Conservation (phyloP, 352 stramenopile genomes). For the Phytophthora litchii region DNA sequence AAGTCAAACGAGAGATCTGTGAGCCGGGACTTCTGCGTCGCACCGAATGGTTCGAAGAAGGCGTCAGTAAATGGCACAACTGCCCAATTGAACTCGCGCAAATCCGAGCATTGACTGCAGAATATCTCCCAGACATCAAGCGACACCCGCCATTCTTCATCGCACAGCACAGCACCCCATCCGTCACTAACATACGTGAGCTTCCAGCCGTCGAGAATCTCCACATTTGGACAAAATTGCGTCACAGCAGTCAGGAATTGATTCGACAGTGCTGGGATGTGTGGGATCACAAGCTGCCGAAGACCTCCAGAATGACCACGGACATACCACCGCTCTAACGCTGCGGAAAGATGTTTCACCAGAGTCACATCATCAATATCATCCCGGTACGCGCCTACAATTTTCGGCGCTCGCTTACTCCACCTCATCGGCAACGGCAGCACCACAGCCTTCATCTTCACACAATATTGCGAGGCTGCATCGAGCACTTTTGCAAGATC, state of each 20-base stretch:
- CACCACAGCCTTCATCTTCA: slow-evolving; percentile 53
- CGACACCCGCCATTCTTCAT: slow-evolving; percentile 59
- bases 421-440: slow-evolving; percentile 49
- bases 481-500: slow-evolving; percentile 46
- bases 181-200: slow-evolving; percentile 58
- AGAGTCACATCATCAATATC: slow-evolving; percentile 38
- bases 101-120: slow-evolving; percentile 36
- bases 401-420: slow-evolving; percentile 38
- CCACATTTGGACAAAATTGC: slow-evolving; percentile 52
- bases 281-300: slow-evolving; percentile 49
- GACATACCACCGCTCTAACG: slow-evolving; percentile 48
- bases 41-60: slow-evolving; percentile 55
- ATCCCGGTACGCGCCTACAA: slow-evolving; percentile 24
- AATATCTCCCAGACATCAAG: slow-evolving; percentile 49
- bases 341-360: slow-evolving; percentile 32
- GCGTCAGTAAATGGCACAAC: slow-evolving; percentile 57
- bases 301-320: slow-evolving; percentile 37
- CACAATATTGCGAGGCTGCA: slow-evolving; percentile 41
- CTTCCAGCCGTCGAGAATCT: slow-evolving; percentile 63
- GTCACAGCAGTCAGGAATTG: slow-evolving; percentile 47
- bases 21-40: slow-evolving; percentile 44
- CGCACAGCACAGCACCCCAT: slow-evolving; percentile 48
- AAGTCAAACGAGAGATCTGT: slow-evolving; percentile 48
- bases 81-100: slow-evolving; percentile 67
- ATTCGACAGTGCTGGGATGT: slow-evolving; percentile 42